Percentiles rank a stretch among this genome's conserved stretches.
Conservation (phyloP, 371 early-diverging fungal species). For the Mucor lusitanicus region DNA sequence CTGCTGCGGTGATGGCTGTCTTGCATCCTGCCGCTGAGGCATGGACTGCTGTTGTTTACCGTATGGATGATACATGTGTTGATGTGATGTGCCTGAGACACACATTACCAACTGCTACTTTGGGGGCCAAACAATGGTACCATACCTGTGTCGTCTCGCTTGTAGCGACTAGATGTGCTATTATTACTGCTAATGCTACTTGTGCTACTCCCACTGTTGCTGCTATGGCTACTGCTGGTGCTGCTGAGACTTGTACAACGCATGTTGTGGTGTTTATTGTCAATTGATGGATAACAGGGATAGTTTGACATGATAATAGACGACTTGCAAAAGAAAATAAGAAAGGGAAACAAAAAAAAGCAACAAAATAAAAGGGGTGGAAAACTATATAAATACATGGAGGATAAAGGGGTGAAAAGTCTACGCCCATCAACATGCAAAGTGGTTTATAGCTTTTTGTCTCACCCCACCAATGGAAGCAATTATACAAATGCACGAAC, state of each 20-base stretch:
- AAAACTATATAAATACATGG: neutral
- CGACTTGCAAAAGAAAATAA: neutral
- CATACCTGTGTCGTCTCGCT: neutral
- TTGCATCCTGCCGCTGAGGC: neutral
- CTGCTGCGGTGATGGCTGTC: neutral
- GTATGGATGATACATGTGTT: neutral
- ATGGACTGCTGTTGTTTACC: neutral
- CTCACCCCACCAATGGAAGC: conserved; percentile 1
- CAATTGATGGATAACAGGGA: neutral
- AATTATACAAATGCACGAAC: conserved; percentile 1
- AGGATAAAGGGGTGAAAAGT: neutral
- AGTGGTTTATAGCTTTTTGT: neutral
- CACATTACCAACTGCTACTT: neutral
- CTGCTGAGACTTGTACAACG: neutral
- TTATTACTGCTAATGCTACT: conserved; percentile 2
- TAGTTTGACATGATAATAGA: conserved; percentile 4
- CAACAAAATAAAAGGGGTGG: conserved; percentile 2
- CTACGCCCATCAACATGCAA: conserved; percentile 4
- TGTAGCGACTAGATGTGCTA: neutral
- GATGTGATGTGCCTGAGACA: neutral
- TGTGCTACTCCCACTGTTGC: neutral
- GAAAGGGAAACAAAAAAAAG: conserved; percentile 2
- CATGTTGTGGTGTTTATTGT: neutral
- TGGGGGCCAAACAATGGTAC: neutral
- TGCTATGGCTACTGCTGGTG: neutral